Evolutionary conservation across 495 filamentous ascomycete species (phyloP).

Genomic region (Trichocladium uniseriatum): DNA sequence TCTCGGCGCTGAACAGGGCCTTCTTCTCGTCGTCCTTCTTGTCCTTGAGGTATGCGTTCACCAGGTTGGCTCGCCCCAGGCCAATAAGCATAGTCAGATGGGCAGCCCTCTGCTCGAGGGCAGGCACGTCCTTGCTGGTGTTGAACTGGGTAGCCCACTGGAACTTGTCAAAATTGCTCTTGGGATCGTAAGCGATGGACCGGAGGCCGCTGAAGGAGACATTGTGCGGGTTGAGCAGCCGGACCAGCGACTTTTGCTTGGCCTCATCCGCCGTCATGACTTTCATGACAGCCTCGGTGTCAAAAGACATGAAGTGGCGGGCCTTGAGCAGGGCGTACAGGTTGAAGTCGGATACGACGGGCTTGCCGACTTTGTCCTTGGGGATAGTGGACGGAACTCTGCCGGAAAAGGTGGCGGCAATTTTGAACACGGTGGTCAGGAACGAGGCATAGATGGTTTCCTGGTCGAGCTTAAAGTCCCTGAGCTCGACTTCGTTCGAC

Average conservation of each 20-base stretch:
- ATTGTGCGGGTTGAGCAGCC: background rate
- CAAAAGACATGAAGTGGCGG: background rate
- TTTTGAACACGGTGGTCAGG: too few species aligned
- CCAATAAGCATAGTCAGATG: background rate
- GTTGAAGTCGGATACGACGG: background rate
- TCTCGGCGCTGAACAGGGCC: background rate
- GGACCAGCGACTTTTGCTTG: background rate
- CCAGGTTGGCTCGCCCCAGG: background rate
- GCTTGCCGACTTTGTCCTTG: background rate
- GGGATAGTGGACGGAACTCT: too few species aligned
- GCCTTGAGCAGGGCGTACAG: background rate
- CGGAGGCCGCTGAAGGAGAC: background rate
- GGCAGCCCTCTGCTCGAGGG: background rate
- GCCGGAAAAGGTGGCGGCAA: too few species aligned
- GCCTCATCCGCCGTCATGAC: background rate
- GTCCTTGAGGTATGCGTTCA: background rate
- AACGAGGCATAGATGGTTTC: too few species aligned
- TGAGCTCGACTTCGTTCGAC: background rate
- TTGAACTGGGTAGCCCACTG: background rate
- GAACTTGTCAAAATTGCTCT: background rate
- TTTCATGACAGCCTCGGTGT: background rate
- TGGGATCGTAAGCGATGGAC: background rate
- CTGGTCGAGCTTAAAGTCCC: too few species aligned
- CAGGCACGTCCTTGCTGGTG: background rate
- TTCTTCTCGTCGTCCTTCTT: background rate